Conservation (phyloP, 768 basidiomycete species). For the Kwoniella heveanensis region DNA sequence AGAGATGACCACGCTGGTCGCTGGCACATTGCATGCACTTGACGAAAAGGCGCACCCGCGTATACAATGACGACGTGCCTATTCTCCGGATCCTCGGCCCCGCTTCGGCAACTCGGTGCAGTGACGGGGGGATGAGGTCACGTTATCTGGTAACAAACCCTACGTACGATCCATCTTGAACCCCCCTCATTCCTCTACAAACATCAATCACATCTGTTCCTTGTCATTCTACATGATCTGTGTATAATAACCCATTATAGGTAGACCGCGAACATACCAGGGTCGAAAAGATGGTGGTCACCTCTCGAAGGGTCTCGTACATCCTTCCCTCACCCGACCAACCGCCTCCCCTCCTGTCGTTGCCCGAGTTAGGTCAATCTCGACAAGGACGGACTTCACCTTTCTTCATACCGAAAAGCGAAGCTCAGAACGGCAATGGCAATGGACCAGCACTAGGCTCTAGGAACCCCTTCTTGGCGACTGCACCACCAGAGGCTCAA, state of each 20-base stretch:
- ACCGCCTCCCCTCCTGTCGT: slow-evolving; percentile 66
- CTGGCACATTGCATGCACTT: too few species aligned
- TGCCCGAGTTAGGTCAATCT: slow-evolving; percentile 68
- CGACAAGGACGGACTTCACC: slow-evolving; percentile 72
- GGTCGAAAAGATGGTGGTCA: slow-evolving; percentile 25
- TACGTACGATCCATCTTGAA: background rate
- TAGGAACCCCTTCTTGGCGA: slow-evolving; percentile 43
- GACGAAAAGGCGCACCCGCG: too few species aligned
- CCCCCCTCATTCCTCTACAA: too few species aligned
- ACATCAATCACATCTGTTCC: too few species aligned
- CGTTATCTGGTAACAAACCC: background rate
- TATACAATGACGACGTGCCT: too few species aligned
- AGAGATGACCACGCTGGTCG: too few species aligned
- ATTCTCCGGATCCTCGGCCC: background rate
- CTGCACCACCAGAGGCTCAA: slow-evolving; percentile 22
- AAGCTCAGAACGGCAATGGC: background rate
- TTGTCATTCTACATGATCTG: too few species aligned
- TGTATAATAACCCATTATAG: background rate
- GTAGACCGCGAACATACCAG: too few species aligned
- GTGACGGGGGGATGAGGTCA: background rate
- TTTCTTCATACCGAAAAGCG: slow-evolving; percentile 61
- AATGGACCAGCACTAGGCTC: slow-evolving; percentile 18
- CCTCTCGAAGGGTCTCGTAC: slow-evolving; percentile 71
- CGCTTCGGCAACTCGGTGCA: slow-evolving; percentile 1
- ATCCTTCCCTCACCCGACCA: slow-evolving; percentile 74